Base-by-base conservation (phyloP, 1,284 basidiomycete genomes). In the Crucibulum parvulum region DNA sequence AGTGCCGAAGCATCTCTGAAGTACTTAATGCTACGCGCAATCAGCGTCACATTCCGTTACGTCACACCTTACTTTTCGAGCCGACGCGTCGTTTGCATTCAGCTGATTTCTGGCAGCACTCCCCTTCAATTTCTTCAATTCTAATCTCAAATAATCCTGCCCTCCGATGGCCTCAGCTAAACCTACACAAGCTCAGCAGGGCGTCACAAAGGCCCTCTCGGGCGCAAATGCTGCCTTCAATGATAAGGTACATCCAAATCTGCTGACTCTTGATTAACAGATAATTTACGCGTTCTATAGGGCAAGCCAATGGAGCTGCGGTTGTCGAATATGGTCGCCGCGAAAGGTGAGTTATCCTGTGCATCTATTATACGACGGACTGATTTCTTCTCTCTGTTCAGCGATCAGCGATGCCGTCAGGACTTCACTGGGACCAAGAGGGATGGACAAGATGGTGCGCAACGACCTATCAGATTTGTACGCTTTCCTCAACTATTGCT, bases 381-480 rank as follows among this genome's bases (percentile, higher is more conserved):
- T 60, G 53, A 60, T 73, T 4, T 60, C 61, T 51, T 62, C 51
- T 54, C 4, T 24, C 24, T 24, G 24, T 56, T 18, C 66, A 98
- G 97, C 98, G 38, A 98, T 99, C 70, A 96, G 95, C 69, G 97
- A 99, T 81, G 97, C 96, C 55, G 95, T 99, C 39, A 86, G 98
- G 71, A 99, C 98, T 54, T 98, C 96, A 55, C 81, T 99, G 65
- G 98, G 98, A 16, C 98, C 98, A 51, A 91, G 94, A 78, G 98
- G 98, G 67, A 99, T 99, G 98, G 98, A 99, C 83, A 99, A 98
- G 84, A 98, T 98, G 96, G 96, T 93, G 69, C 63, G 82, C 72
- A 53, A 45, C 37, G 57, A 50, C 50, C 31, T 58, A 52, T n/a
- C 55, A 57, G 61, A 55, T 43, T 63, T 67, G 52, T 65, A 48